Evolutionary conservation across 148 eudicot species (phyloP).

Genomic region (Diospyros kaki): DNA sequence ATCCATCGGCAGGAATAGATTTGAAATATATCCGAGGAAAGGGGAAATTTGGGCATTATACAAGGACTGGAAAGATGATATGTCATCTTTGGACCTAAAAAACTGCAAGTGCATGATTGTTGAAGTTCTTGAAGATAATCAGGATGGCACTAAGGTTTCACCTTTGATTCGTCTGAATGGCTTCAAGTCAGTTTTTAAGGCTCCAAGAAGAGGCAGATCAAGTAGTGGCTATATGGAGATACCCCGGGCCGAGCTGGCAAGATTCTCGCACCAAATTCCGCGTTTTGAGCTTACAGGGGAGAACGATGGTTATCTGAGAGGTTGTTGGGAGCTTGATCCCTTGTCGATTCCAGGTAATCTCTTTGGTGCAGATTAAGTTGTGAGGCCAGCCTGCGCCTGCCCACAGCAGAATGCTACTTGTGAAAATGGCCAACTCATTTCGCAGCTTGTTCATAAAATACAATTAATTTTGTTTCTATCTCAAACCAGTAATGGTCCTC

Average conservation of each 20-base stretch:
- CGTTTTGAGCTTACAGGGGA: conserved; percentile 16
- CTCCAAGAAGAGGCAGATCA: conserved; percentile 18
- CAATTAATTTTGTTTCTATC: neutral
- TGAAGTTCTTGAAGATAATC: conserved; percentile 15
- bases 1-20: conserved; percentile 3
- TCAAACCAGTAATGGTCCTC: neutral
- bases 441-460: neutral
- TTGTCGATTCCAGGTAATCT: conserved; percentile 17
- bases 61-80: conserved; percentile 12
- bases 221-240: conserved; percentile 11
- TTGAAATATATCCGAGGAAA: conserved; percentile 19
- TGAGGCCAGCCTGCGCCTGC: neutral
- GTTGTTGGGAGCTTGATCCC: conserved; percentile 27
- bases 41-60: conserved; percentile 26
- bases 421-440: neutral
- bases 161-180: conserved; percentile 15
- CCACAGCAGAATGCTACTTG: neutral
- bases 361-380: conserved; percentile 1
- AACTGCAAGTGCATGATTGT: conserved; percentile 16
- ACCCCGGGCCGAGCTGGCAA: conserved; percentile 9
- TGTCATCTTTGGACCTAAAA: neutral
- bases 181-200: conserved; percentile 20
- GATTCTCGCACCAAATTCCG: conserved; percentile 26
- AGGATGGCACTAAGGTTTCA: conserved; percentile 4
- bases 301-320: conserved; percentile 9